Conservation (phyloP, 2,329 filamentous ascomycete genomes). For the Sphaerulina musiva region DNA sequence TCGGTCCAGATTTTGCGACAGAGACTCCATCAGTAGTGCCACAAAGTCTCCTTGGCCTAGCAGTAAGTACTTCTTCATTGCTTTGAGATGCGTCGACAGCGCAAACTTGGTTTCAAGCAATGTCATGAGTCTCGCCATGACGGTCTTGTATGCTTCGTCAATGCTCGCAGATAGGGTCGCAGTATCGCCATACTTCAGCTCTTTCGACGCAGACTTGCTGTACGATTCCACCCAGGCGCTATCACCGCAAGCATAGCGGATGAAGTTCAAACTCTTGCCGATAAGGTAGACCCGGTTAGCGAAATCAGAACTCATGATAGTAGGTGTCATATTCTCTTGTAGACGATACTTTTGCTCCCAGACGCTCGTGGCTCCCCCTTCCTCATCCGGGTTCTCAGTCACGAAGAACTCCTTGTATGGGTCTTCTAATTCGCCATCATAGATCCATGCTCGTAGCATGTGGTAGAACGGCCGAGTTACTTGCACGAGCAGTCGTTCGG, state of each 20-base stretch:
- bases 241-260: slow-evolving; percentile 89
- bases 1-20: slow-evolving; percentile 84
- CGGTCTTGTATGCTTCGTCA: slow-evolving; percentile 94
- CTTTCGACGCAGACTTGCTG: slow-evolving; percentile 85
- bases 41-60: slow-evolving; percentile 97
- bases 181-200: slow-evolving; percentile 87
- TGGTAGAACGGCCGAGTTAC: slow-evolving; percentile 95
- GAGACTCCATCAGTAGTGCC: slow-evolving; percentile 89
- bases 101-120: slow-evolving; percentile 95
- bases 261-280: slow-evolving; percentile 96
- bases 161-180: slow-evolving; percentile 87
- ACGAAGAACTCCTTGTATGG: slow-evolving; percentile 96
- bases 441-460: slow-evolving; percentile 94
- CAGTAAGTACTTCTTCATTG: slow-evolving; percentile 88
- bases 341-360: slow-evolving; percentile 98
- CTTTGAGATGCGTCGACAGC: slow-evolving; percentile 83
- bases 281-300: slow-evolving; percentile 95
- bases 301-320: slow-evolving; percentile 87
- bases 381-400: slow-evolving; percentile 63
- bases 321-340: slow-evolving; percentile 77
- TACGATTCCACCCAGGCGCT: slow-evolving; percentile 93
- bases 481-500: slow-evolving; percentile 76
- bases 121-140: slow-evolving; percentile 88
- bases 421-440: slow-evolving; percentile 95
- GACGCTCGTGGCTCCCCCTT: slow-evolving; percentile 69